Evolutionary conservation across 495 filamentous ascomycete species (phyloP).

Genomic region (Talaromyces ruber): DNA sequence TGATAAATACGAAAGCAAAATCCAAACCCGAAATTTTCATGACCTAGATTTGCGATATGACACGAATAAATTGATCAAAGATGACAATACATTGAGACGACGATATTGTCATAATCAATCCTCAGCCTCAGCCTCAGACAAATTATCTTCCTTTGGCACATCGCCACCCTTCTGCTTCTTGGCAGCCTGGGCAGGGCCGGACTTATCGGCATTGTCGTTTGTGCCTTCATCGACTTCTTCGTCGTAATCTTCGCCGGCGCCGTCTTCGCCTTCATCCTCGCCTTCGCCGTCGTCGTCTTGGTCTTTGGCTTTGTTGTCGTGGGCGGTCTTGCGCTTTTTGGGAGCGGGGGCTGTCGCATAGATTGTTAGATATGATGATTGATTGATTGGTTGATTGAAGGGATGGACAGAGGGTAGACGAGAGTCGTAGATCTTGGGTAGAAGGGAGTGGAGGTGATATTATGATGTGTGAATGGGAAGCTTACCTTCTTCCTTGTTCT

Average conservation of each 20-base stretch:
- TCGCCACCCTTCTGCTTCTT: conserved; percentile 31
- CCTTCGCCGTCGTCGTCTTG: conserved; percentile 5
- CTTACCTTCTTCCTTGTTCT: conserved; percentile 5
- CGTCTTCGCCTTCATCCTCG: conserved; percentile 1
- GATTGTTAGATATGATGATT: neutral
- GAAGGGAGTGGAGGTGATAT: neutral
- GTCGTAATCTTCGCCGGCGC: neutral
- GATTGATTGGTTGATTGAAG: neutral
- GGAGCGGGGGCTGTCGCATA: neutral
- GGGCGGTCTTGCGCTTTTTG: conserved; percentile 18
- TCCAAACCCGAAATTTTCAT: neutral
- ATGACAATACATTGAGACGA: neutral
- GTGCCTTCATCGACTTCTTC: conserved; percentile 3
- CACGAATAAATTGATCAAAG: neutral
- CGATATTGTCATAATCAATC: conserved; percentile 7
- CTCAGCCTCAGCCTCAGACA: conserved; percentile 29
- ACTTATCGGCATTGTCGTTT: conserved; percentile 12
- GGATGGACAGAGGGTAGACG: neutral
- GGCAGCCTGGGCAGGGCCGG: conserved; percentile 34
- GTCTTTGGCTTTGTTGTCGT: conserved; percentile 20
- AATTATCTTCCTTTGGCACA: conserved; percentile 40
- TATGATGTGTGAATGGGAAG: neutral
- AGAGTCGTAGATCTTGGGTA: no score
- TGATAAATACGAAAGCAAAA: neutral
- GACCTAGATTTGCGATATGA: neutral